Base-by-base conservation (phyloP, 805 yeast genomes). In the Yarrowia hollandica region DNA sequence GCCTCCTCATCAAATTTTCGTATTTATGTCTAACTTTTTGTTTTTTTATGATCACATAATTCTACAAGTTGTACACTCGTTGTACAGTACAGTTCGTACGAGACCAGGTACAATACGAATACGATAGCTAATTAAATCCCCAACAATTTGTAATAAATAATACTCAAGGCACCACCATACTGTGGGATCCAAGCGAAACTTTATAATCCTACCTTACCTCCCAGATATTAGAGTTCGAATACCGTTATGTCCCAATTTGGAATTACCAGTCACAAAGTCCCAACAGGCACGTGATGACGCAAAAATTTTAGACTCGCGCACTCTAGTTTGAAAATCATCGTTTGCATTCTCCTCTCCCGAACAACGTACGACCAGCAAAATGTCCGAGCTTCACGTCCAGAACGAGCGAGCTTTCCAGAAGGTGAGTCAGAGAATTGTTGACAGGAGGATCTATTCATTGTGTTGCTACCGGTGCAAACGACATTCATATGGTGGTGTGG, bases 381-480 rank as follows among this genome's bases (percentile, higher is more conserved):
- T 55, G 59, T 38, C 98, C 81, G 99, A 94, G 86, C 90, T 94
- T 84, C 92, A 97, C 80, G 99, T 94, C 84, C 99, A 94, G 87
- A 88, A 97, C 78, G 99, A 94, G 86, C 92, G 96, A 83, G 99
- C 99, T 90, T 94, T 87, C 96, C 99, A 94, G 86, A 94, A 94
- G 95, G 96, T 89, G 83, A 78, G 95, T 79, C 71, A 60, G 33
- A 35, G 54, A 41, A 26, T 18, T 16, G 11, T 41, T 12, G 23
- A 12, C 48, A 26, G 33, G 28, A 38, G 42, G 39, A n/a, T 19
- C 48, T 41, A 33, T 26, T 16, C 12, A 41, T 41, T 41, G 48
- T 9, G 15, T 28, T 15, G 23, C 50, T 16, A 26, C 22, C 7
- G 23, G n/a, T n/a, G n/a, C n/a, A n/a, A n/a, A n/a, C n/a, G n/a